phyloP scores from a whole-genome alignment of 257 asterid genomes.

The Solanum paucissectum region DNA sequence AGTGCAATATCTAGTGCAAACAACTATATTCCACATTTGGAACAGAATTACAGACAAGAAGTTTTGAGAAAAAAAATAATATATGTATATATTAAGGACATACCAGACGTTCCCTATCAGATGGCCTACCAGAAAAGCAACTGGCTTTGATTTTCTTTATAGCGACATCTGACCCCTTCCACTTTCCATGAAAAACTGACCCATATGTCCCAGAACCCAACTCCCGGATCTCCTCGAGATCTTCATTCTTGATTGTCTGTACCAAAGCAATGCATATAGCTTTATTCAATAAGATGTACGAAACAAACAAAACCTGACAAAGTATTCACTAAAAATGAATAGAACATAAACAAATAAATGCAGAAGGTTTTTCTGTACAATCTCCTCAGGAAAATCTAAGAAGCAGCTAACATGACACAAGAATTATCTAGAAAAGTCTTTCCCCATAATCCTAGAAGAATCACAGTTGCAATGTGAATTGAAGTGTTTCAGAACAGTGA shows the following conservation, averaged over 20 bases:
- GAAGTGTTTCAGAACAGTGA: not conserved
- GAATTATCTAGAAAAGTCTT: not conserved
- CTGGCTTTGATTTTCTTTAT: conserved; percentile 93
- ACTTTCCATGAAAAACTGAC: conserved; percentile 89
- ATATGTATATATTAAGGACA: not conserved
- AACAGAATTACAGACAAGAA: not conserved
- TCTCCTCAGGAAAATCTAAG: not conserved
- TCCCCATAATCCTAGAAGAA: not conserved
- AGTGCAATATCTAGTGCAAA: not conserved
- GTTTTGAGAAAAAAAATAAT: not conserved
- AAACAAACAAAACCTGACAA: not conserved
- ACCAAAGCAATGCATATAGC: not conserved
- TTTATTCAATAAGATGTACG: not conserved
- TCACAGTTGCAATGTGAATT: not conserved
- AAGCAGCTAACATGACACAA: not conserved
- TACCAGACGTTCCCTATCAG: conserved; percentile 98
- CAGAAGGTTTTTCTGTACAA: not conserved
- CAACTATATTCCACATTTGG: not conserved
- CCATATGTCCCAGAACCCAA: conserved; percentile 95
- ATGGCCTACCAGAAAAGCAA: conserved; percentile 94
- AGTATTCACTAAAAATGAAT: not conserved
- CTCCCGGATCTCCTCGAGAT: conserved; percentile 95
- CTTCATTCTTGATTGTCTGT: conserved; percentile 84
- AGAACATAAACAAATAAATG: not conserved
- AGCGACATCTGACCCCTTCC: conserved; percentile 99